These are phyloP conservation scores for Strobilomyces confusus DNA, from an alignment of 768 basidiomycete genomes.

Conservation along the genomic window DNA sequence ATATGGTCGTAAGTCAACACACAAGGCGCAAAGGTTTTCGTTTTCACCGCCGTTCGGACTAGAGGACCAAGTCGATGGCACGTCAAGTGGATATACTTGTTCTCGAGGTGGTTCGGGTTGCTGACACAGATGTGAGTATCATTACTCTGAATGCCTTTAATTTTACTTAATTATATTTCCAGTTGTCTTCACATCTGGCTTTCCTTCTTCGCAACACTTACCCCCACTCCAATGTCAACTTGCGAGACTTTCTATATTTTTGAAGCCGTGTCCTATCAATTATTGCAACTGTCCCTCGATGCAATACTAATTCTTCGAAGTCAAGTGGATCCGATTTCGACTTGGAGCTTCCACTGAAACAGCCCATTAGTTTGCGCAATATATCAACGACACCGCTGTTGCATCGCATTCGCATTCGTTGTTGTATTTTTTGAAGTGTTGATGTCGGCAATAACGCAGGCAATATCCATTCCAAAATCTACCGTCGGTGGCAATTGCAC, in stretches of 20 bases:
- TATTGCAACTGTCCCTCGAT: slow-evolving; percentile 14
- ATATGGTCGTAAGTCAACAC: slow-evolving; percentile 22
- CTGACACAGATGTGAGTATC: slow-evolving; percentile 11
- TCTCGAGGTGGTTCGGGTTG: slow-evolving; percentile 24
- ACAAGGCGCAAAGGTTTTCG: background rate
- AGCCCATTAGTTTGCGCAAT: slow-evolving; percentile 13
- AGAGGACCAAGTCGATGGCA: background rate
- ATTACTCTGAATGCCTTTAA: background rate
- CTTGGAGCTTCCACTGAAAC: background rate
- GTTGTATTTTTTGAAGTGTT: slow-evolving; percentile 7
- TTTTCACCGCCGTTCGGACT: background rate
- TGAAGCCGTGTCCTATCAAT: slow-evolving; percentile 4
- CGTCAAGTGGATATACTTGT: slow-evolving; percentile 21
- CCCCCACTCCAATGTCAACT: background rate
- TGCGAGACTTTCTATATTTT: slow-evolving; percentile 3
- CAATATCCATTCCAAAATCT: background rate
- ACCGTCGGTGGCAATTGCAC: slow-evolving; percentile 11
- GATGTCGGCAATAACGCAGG: background rate
- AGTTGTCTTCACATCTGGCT: slow-evolving; percentile 6
- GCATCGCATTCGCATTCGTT: background rate
- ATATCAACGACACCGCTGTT: slow-evolving; percentile 3
- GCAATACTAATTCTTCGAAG: slow-evolving; percentile 17
- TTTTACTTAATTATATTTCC: slow-evolving; percentile 1
- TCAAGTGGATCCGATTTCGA: background rate
- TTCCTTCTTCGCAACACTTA: background rate